phyloP scores from a whole-genome alignment of 2,329 filamentous ascomycete species.

The Fusarium sp. region DNA sequence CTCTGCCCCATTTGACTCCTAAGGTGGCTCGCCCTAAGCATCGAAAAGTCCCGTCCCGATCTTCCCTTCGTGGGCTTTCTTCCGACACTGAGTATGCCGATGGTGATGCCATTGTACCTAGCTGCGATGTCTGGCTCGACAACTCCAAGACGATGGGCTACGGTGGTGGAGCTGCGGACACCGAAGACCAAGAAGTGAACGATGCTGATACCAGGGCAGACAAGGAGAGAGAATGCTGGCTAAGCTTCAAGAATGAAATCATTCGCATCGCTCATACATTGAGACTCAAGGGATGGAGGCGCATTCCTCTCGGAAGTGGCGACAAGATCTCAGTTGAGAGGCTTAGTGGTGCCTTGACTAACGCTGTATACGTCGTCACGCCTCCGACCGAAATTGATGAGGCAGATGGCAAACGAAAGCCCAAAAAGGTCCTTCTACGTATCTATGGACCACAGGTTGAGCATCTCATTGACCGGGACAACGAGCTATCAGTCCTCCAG shows the following conservation, averaged over 20 bases:
- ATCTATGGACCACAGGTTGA: conserved; percentile 97
- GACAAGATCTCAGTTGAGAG: conserved; percentile 78
- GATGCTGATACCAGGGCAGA: conserved; percentile 60
- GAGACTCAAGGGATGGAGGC: conserved; percentile 90
- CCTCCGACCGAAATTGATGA: conserved; percentile 75
- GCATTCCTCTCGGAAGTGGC: conserved; percentile 79
- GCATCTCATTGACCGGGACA: conserved; percentile 93
- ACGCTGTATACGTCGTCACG: conserved; percentile 94
- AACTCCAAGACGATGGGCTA: conserved; percentile 91
- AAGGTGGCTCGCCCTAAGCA: conserved; percentile 60
- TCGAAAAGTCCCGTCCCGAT: conserved; percentile 49
- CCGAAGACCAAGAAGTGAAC: conserved; percentile 54
- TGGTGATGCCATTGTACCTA: conserved; percentile 84
- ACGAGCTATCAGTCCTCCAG: conserved; percentile 86
- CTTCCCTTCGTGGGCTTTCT: conserved; percentile 66
- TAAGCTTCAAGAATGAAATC: conserved; percentile 91
- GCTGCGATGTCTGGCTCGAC: conserved; percentile 86
- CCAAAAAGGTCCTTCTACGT: conserved; percentile 82
- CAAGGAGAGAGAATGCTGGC: conserved; percentile 83
- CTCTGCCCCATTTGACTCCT: conserved; percentile 60
- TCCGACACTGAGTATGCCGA: conserved; percentile 90
- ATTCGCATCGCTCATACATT: conserved; percentile 90
- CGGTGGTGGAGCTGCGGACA: conserved; percentile 62
- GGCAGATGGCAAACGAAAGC: conserved; percentile 59
- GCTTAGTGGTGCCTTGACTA: conserved; percentile 92